Percentiles rank a stretch among this genome's conserved stretches.
Conservation (phyloP, 345 rosid genomes). For the Garcia nutans region DNA sequence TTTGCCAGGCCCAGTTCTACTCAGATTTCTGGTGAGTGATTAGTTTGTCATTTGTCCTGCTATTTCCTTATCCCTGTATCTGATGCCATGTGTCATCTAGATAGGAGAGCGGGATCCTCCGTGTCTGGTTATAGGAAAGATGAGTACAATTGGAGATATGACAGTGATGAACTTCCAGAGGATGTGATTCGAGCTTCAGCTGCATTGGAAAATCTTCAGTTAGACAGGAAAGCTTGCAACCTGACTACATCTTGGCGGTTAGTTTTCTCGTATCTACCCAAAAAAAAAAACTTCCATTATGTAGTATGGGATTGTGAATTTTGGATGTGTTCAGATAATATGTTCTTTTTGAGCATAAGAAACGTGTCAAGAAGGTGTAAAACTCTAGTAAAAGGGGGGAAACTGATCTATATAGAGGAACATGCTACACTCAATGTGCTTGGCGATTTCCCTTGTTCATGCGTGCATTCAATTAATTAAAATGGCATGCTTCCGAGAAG, state of each 20-base stretch:
- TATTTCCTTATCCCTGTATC: slow-evolving; percentile 12
- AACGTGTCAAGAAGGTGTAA: neutral
- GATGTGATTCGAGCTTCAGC: slow-evolving; percentile 76
- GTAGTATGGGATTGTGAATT: neutral
- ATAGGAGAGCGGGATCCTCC: slow-evolving; percentile 82
- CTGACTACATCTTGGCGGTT: slow-evolving; percentile 91
- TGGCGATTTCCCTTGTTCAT: neutral
- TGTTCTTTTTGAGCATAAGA: neutral
- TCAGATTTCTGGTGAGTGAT: slow-evolving; percentile 68
- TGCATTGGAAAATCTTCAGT: slow-evolving; percentile 86
- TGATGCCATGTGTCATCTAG: slow-evolving; percentile 35
- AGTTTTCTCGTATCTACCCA: slow-evolving; percentile 24
- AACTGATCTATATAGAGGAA: neutral
- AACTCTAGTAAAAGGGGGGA: neutral
- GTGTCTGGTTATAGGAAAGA: slow-evolving; percentile 72
- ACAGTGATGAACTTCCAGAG: slow-evolving; percentile 59
- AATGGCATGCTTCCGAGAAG: neutral
- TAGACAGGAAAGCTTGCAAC: slow-evolving; percentile 88
- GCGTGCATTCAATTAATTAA: neutral
- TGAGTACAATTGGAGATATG: slow-evolving; percentile 81
- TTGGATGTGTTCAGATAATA: neutral
- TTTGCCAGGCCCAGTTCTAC: slow-evolving; percentile 54
- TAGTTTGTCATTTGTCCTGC: slow-evolving; percentile 4
- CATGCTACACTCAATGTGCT: neutral
- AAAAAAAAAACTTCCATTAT: neutral